These are phyloP conservation scores for Acacia acuminata DNA, from an alignment of 306 rosid species.

Conservation along the genomic window DNA sequence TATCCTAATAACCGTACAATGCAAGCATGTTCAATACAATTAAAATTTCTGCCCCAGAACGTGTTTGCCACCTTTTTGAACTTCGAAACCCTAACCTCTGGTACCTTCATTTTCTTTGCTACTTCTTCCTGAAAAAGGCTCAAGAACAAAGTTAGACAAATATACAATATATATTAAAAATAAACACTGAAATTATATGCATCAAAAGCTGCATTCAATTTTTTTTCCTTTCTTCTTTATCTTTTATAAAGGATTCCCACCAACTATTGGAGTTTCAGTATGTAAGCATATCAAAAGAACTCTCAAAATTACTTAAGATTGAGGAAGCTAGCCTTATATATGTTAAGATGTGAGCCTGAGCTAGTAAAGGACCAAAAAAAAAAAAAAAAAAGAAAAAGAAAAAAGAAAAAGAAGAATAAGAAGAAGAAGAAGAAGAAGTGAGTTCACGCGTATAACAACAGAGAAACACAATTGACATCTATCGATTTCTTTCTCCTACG, in stretches of 20 bases:
- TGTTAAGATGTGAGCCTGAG: no score
- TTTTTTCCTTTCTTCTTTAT: not conserved
- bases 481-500: no score
- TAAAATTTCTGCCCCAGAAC: constrained; percentile 25
- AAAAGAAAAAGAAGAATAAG: no score
- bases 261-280: not conserved
- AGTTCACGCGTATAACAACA: no score
- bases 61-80: constrained; percentile 43
- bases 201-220: constrained; percentile 30
- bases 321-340: no score
- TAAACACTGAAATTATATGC: not conserved
- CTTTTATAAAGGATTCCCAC: constrained; percentile 27
- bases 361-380: no score
- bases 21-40: constrained; percentile 23
- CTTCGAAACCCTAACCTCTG: not conserved
- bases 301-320: no score
- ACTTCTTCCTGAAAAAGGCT: constrained; percentile 11
- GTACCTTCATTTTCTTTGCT: not conserved
- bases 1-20: constrained; percentile 13
- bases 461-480: no score
- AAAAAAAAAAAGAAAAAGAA: no score
- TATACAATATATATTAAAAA: not conserved
- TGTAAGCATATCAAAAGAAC: no score
- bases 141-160: constrained; percentile 18
- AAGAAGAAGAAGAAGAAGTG: no score